phyloP scores from a whole-genome alignment of 441 rosid species.

The Erodium trifolium region DNA sequence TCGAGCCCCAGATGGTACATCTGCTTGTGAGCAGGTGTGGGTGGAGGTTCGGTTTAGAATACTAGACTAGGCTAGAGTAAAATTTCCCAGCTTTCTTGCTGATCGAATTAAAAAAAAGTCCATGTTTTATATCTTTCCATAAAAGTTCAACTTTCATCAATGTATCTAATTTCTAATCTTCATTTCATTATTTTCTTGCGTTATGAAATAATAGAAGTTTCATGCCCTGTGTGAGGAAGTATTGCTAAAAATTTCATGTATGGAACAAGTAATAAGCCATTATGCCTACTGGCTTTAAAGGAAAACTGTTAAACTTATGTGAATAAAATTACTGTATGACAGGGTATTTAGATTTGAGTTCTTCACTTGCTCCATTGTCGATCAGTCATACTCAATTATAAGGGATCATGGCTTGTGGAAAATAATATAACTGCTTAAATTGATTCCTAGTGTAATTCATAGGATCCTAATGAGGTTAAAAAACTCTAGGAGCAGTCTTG shows the following conservation, averaged over 20 bases:
- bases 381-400: neutral
- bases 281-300: neutral
- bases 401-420: constrained; percentile 1
- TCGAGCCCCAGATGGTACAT: too few species aligned
- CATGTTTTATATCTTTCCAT: constrained; percentile 2
- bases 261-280: neutral
- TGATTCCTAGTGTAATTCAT: neutral
- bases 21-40: too few species aligned
- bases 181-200: neutral
- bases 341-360: neutral
- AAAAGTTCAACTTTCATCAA: neutral
- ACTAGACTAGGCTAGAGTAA: too few species aligned
- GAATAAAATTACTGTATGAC: neutral
- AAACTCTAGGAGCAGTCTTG: neutral
- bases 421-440: neutral
- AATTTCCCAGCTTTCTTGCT: too few species aligned
- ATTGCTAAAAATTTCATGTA: neutral
- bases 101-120: too few species aligned
- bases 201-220: constrained; percentile 8
- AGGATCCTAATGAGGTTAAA: neutral
- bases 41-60: too few species aligned
- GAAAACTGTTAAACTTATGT: neutral
- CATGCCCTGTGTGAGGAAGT: constrained; percentile 2
- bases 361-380: neutral
- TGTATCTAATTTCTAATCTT: neutral